Conservation (phyloP, 2,329 filamentous ascomycete genomes). For the Xylariaceae sp. region DNA sequence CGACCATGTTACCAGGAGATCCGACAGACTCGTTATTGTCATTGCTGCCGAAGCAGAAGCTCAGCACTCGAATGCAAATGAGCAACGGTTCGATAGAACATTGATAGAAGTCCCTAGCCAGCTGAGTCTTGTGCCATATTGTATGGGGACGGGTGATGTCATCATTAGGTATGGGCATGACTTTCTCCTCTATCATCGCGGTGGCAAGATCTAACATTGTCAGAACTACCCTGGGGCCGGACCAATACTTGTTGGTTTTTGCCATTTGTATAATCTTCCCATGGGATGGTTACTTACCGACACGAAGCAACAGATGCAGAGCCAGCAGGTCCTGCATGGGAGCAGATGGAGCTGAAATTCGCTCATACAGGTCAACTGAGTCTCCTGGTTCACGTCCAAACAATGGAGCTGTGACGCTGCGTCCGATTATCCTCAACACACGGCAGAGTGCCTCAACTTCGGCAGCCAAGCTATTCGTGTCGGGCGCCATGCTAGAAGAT, state of each 20-base stretch:
- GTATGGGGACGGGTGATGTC: constrained; percentile 3
- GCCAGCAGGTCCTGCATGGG: neutral
- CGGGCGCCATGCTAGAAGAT: too few relatives aligned
- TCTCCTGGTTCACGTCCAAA: too few relatives aligned
- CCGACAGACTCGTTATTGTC: constrained; percentile 10
- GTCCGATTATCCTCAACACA: too few relatives aligned
- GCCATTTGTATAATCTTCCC: too few relatives aligned
- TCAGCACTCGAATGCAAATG: constrained; percentile 31
- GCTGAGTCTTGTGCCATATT: constrained; percentile 8
- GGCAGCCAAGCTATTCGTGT: too few relatives aligned
- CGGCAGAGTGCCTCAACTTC: too few relatives aligned
- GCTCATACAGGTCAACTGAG: too few relatives aligned
- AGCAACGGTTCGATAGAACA: constrained; percentile 24
- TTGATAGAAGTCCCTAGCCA: constrained; percentile 8
- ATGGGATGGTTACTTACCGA: constrained; percentile 5
- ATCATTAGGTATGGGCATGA: neutral
- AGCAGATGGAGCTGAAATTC: neutral
- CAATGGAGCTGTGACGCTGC: too few relatives aligned
- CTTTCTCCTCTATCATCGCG: constrained; percentile 4
- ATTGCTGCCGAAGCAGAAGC: constrained; percentile 23
- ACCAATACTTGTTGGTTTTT: too few relatives aligned
- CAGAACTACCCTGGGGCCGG: too few relatives aligned
- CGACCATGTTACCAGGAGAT: constrained; percentile 12
- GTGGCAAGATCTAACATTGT: constrained; percentile 2
- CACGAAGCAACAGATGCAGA: neutral